Conservation (phyloP, 2,329 filamentous ascomycete genomes). For the Colletotrichum lindemuthianum region DNA sequence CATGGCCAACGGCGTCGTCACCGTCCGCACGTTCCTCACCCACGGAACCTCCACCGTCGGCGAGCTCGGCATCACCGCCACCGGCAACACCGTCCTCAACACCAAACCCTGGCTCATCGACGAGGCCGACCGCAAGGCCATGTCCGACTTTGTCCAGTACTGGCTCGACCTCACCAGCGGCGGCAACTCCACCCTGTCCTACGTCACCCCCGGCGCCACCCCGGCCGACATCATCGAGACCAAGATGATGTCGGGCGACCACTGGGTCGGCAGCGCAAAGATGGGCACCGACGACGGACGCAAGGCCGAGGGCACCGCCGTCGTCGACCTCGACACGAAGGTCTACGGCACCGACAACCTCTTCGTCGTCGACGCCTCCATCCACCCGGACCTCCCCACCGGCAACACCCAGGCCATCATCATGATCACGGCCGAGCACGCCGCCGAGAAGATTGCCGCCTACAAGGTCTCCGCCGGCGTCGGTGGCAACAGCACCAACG, state of each 20-base stretch:
- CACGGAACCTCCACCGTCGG: conserved; percentile 40
- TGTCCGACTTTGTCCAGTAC: conserved; percentile 30
- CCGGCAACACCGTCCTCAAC: conserved; percentile 39
- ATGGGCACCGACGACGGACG: conserved; percentile 58
- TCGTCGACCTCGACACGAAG: conserved; percentile 66
- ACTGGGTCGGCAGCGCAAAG: conserved; percentile 36
- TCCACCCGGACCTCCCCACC: conserved; percentile 61
- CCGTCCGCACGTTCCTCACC: conserved; percentile 39
- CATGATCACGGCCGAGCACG: conserved; percentile 36
- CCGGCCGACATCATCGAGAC: conserved; percentile 26
- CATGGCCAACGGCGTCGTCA: conserved; percentile 34
- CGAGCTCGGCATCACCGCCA: conserved; percentile 38
- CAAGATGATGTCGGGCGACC: conserved; percentile 32
- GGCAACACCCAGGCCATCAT: conserved; percentile 37
- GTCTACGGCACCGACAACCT: conserved; percentile 70
- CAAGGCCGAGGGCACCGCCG: conserved; percentile 55
- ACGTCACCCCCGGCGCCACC: conserved; percentile 27
- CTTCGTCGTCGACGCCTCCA: conserved; percentile 69
- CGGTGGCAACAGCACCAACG: conserved; percentile 24
- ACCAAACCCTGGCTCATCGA: conserved; percentile 39
- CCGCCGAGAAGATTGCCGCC: conserved; percentile 35
- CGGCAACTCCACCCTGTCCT: conserved; percentile 30
- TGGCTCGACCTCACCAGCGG: conserved; percentile 33
- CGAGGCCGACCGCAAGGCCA: conserved; percentile 38
- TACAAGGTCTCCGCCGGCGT: conserved; percentile 23